These are phyloP conservation scores for Ogataea zsoltii DNA, from an alignment of 805 yeast species.

Conservation along the genomic window DNA sequence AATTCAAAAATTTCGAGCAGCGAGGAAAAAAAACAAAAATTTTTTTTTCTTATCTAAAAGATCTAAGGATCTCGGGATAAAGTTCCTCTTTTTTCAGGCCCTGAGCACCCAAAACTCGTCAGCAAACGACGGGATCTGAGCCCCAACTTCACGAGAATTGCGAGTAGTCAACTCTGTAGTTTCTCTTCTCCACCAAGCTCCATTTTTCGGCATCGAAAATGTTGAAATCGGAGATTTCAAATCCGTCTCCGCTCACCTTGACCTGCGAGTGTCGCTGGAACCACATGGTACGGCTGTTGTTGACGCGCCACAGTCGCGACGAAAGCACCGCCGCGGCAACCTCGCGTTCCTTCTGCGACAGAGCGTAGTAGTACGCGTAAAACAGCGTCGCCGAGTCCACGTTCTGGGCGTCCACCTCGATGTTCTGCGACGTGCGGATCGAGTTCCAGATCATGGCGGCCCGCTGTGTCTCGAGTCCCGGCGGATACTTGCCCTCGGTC, in stretches of 20 bases:
- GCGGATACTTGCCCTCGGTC: constrained; percentile 29
- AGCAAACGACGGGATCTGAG: too few species aligned
- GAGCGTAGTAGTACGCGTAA: constrained; percentile 45
- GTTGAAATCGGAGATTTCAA: constrained; percentile 44
- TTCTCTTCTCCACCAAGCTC: constrained; percentile 42
- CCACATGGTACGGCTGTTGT: constrained; percentile 31
- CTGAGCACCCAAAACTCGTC: too few species aligned
- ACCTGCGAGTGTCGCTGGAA: constrained; percentile 40
- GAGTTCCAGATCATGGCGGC: constrained; percentile 35
- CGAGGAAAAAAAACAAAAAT: too few species aligned
- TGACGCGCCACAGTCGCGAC: constrained; percentile 41
- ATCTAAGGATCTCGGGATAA: too few species aligned
- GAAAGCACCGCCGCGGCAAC: constrained; percentile 36
- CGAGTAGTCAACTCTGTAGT: constrained; percentile 40
- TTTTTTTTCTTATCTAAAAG: too few species aligned
- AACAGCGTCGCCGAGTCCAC: constrained; percentile 40
- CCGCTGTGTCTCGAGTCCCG: constrained; percentile 36
- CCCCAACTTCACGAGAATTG: constrained; percentile 23
- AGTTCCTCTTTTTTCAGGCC: too few species aligned
- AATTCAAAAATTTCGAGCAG: too few species aligned
- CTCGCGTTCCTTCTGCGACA: constrained; percentile 42
- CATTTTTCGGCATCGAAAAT: constrained; percentile 45
- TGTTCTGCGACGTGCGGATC: constrained; percentile 22
- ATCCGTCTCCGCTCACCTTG: constrained; percentile 39
- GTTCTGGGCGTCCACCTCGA: constrained; percentile 29